Conservation (phyloP, 495 filamentous ascomycete species). For the Venustampulla echinocandica region DNA sequence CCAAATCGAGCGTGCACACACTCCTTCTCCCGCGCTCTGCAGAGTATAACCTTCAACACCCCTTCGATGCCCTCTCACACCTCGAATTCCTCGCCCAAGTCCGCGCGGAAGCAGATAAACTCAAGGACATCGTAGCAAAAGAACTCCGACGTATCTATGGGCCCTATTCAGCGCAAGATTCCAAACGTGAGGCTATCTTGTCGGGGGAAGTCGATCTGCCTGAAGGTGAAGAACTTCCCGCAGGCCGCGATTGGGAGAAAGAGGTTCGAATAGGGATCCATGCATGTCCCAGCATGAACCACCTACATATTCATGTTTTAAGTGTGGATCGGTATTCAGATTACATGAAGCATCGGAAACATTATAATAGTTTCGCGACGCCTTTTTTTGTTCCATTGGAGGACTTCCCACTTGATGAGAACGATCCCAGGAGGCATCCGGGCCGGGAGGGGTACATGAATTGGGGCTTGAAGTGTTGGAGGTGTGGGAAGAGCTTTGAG, state of each 20-base stretch:
- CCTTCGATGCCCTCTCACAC: constrained; percentile 72
- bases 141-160: constrained; percentile 72
- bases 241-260: constrained; percentile 67
- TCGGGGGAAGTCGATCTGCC: constrained; percentile 39
- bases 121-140: constrained; percentile 55
- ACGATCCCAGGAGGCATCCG: constrained; percentile 51
- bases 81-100: constrained; percentile 59
- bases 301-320: constrained; percentile 86
- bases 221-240: constrained; percentile 41
- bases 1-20: constrained; percentile 76
- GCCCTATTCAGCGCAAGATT: constrained; percentile 51
- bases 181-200: constrained; percentile 47
- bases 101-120: constrained; percentile 46
- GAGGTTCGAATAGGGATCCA: constrained; percentile 77
- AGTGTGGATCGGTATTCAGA: constrained; percentile 63
- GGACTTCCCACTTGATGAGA: constrained; percentile 63
- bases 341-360: constrained; percentile 67
- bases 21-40: constrained; percentile 75
- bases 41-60: constrained; percentile 53
- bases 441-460: constrained; percentile 47
- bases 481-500: constrained; percentile 67
- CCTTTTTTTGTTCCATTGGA: constrained; percentile 77
- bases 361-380: constrained; percentile 88
- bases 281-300: constrained; percentile 81
- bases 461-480: constrained; percentile 69